phyloP scores from a whole-genome alignment of 768 basidiomycete genomes.

The Pleurotus eryngii region DNA sequence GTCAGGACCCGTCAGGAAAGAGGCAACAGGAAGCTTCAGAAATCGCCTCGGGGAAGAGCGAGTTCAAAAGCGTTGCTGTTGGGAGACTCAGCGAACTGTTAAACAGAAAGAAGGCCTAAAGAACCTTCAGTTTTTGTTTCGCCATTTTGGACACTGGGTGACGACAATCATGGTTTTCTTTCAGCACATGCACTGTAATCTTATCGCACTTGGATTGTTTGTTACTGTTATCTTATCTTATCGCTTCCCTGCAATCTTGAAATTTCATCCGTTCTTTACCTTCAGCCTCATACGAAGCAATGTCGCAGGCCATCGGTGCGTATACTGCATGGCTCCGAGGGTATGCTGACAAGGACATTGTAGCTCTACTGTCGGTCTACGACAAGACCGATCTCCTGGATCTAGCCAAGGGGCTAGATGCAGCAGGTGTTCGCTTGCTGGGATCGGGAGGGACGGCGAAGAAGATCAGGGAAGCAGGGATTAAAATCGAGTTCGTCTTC shows the following conservation, averaged over 20 bases:
- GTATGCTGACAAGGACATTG: background rate
- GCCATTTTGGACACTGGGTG: too few relatives aligned
- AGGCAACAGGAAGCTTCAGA: slow-evolving; percentile 25
- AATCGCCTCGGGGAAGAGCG: slow-evolving; percentile 19
- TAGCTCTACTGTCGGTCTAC: slow-evolving; percentile 92
- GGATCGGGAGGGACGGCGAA: slow-evolving; percentile 98
- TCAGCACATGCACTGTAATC: too few relatives aligned
- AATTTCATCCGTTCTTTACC: background rate
- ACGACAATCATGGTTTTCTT: too few relatives aligned
- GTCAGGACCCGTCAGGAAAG: slow-evolving; percentile 27
- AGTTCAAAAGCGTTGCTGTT: slow-evolving; percentile 46
- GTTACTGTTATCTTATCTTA: too few relatives aligned
- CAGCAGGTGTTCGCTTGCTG: slow-evolving; percentile 80
- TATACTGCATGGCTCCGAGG: background rate
- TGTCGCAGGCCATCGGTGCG: slow-evolving; percentile 29
- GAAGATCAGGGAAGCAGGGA: slow-evolving; percentile 91
- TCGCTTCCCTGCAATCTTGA: background rate
- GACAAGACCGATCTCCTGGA: slow-evolving; percentile 91
- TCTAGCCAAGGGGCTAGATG: slow-evolving; percentile 80
- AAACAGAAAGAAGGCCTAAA: slow-evolving; percentile 27
- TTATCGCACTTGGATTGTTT: too few relatives aligned
- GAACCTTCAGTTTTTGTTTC: too few relatives aligned
- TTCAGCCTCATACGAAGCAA: slow-evolving; percentile 7
- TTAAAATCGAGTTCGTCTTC: slow-evolving; percentile 78
- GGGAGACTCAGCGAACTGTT: slow-evolving; percentile 54